These are phyloP conservation scores for Davidsoniella neocaledoniae DNA, from an alignment of 2,329 filamentous ascomycete genomes.

Conservation along the genomic window DNA sequence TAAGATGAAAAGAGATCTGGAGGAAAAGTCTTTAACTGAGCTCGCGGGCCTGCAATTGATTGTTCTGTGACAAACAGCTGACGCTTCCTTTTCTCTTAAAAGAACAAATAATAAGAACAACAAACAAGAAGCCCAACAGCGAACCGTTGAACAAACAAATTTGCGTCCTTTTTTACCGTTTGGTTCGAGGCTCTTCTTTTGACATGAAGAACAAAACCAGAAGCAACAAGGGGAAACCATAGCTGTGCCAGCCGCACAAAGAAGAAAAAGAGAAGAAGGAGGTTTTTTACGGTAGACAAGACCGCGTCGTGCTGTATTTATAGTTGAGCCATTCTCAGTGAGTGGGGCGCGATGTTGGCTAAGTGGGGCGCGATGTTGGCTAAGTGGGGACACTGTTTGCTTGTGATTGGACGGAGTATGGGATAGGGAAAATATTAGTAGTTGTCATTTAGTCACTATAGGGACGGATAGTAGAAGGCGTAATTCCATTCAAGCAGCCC, in stretches of 20 bases:
- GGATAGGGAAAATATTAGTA: not conserved
- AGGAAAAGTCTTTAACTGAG: slow-evolving; percentile 6
- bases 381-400: not conserved
- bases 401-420: not conserved
- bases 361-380: not conserved
- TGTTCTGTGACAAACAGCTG: slow-evolving; percentile 13
- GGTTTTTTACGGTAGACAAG: not conserved
- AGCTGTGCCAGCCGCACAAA: slow-evolving; percentile 14
- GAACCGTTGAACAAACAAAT: not conserved
- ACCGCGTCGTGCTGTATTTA: not conserved
- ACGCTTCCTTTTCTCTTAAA: slow-evolving; percentile 8
- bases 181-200: no score
- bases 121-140: not conserved
- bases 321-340: not conserved
- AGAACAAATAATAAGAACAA: not conserved
- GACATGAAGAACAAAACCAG: slow-evolving; percentile 2
- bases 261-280: slow-evolving; percentile 10
- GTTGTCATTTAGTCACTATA: not conserved
- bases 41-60: slow-evolving; percentile 14
- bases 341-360: not conserved
- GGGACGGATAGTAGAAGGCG: no score
- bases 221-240: slow-evolving; percentile 14
- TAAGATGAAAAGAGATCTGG: not conserved
- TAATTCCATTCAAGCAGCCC: no score
- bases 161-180: not conserved